phyloP scores from a whole-genome alignment of 73 alveolate species.

The Paramecium biaurelia region DNA sequence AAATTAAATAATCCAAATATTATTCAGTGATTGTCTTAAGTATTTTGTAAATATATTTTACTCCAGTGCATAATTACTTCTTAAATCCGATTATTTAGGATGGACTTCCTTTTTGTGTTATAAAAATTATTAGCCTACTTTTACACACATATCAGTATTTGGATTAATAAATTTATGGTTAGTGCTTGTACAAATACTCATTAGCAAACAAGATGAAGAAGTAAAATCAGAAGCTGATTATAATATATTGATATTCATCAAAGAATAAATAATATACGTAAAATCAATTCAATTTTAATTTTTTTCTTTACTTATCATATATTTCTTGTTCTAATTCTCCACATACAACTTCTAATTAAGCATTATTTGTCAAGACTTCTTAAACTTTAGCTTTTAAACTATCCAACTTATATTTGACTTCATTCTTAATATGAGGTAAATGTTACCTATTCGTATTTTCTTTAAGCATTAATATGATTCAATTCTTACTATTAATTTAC shows the following conservation, averaged over 20 bases:
- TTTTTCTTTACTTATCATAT: background rate
- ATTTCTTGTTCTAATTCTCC: conserved; percentile 11
- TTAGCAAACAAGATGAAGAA: no score
- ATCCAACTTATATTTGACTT: conserved; percentile 29
- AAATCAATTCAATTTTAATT: background rate
- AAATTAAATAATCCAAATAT: no score
- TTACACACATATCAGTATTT: no score
- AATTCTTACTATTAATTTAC: background rate
- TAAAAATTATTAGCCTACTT: no score
- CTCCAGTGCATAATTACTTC: no score
- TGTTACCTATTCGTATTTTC: conserved; percentile 38
- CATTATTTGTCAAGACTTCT: conserved; percentile 16
- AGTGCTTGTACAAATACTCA: no score
- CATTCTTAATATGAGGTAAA: background rate
- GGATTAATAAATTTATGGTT: no score
- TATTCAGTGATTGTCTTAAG: no score
- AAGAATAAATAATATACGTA: background rate
- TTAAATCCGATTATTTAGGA: no score
- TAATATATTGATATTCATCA: background rate
- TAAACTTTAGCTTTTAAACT: background rate
- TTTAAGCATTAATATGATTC: conserved; percentile 12
- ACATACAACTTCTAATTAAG: background rate
- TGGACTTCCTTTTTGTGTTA: no score
- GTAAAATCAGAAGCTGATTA: no score
- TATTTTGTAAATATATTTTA: no score